Base-by-base conservation (phyloP, 2,329 filamentous ascomycete genomes). In the Sclerotiophoma versabilis region DNA sequence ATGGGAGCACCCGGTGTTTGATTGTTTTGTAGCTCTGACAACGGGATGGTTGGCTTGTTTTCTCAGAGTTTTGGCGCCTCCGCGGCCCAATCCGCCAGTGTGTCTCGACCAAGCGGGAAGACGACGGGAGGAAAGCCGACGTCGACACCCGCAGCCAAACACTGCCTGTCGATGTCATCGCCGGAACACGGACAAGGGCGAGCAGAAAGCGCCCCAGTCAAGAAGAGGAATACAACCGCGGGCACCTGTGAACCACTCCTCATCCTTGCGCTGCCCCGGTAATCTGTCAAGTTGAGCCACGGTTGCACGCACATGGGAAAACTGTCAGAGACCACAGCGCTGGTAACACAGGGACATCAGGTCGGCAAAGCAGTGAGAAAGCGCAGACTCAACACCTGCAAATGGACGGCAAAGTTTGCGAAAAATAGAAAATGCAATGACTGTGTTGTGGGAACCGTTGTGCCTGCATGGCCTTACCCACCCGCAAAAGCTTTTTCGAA, bases 401-500 rank as follows among this genome's bases (percentile, higher is more conserved):
- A 36, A 46, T 30, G n/a, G 33, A 47, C 47, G 54, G 39, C 56
- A 41, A 30, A 38, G 25, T 17, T 34, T 10, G 37, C 44, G 38
- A 39, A 26, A 26, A 36, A 54, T 32, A 43, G 19, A 43, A 25
- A 44, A 52, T 42, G 43, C 39, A 38, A 32, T 23, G 44, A 37
- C 9, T 32, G 9, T 19, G 15, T 22, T 54, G 51, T 54, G 54
- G 42, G 49, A 55, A 60, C 58, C 38, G 41, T 42, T 63, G 63
- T 64, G 65, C 61, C 64, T 70, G 65, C 63, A 60, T 61, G 36
- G 61, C 58, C 58, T 66, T 65, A 63, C 49, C 60, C 42, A 50
- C 42, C 39, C 41, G 47, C 59, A 60, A 51, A 51, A 49, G 11
- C 37, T 55, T 54, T 49, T 58, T 60, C 39, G 42, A 15, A 36